Conservation (phyloP, 2,329 filamentous ascomycete genomes). For the Phialemoniopsis sp. region DNA sequence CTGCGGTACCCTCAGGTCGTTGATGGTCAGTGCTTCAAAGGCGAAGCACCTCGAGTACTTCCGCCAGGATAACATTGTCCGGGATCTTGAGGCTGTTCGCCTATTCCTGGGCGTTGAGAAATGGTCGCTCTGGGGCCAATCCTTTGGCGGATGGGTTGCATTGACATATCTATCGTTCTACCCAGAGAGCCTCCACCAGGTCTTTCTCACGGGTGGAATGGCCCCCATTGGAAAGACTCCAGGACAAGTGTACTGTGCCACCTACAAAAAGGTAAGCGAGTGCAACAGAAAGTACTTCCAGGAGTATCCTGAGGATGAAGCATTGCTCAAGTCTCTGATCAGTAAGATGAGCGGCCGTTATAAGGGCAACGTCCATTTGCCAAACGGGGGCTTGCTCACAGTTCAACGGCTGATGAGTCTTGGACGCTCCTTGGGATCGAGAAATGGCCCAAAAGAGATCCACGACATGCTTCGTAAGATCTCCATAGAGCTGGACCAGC, state of each 20-base stretch:
- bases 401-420: conserved; percentile 10
- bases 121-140: conserved; percentile 68
- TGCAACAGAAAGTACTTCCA: conserved; percentile 62
- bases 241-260: conserved; percentile 57
- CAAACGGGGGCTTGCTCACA: conserved; percentile 1
- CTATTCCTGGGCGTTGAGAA: conserved; percentile 50
- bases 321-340: no score
- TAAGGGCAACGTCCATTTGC: background rate
- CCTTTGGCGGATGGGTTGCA: conserved; percentile 71
- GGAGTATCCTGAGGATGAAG: conserved; percentile 63
- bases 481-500: background rate
- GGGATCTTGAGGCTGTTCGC: conserved; percentile 68
- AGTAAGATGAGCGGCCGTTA: no score
- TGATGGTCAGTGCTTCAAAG: conserved; percentile 27
- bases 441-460: conserved; percentile 4
- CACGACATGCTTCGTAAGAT: background rate
- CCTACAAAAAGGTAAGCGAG: conserved; percentile 52
- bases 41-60: conserved; percentile 63
- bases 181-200: conserved; percentile 57
- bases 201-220: conserved; percentile 64
- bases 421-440: conserved; percentile 11
- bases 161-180: conserved; percentile 66
- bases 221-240: conserved; percentile 57
- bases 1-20: background rate
- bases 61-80: conserved; percentile 69